Evolutionary conservation across 192 early-diverging fungal genomes (phyloP), one percentile per base, ranked within the genome.

Genomic region (Geranomyces michiganensis): DNA sequence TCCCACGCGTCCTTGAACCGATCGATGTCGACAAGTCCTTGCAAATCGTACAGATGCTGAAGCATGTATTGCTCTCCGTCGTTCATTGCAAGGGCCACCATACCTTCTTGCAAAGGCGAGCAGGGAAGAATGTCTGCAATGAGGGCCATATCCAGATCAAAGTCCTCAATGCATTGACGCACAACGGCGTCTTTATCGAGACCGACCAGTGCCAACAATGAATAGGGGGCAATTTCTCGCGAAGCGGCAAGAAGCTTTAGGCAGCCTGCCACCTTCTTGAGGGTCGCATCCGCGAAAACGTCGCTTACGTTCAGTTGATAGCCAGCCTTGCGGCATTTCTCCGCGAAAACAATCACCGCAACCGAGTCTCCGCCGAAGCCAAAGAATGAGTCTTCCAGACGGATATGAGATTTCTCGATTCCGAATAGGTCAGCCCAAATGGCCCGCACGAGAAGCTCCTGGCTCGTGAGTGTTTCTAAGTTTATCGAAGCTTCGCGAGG

Each of bases 301-400:
- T n/a, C n/a, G n/a, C n/a, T n/a, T n/a, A n/a, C n/a, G n/a, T n/a
- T n/a, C n/a, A n/a, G n/a, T n/a, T n/a, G n/a, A n/a, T n/a, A n/a
- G n/a, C n/a, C n/a, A n/a, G n/a, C n/a, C n/a, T n/a, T n/a, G n/a
- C n/a, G n/a, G n/a, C n/a, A n/a, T n/a, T n/a, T n/a, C n/a, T n/a
- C n/a, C n/a, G n/a, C n/a, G n/a, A n/a, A n/a, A n/a, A n/a, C n/a
- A n/a, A n/a, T n/a, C n/a, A n/a, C n/a, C n/a, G n/a, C n/a, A n/a
- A 82, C 59, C 13, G 78, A 81, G 65, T 82, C 71, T 10, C 78
- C 78, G 32, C 81, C 81, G 1, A 81, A 62, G 21, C 78, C 76
- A 56, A 82, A 81, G 67, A 82, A 82, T n/a, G 69, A 62, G 26
- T 14, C 48, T 31, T 69, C 53, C 22, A 59, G 56, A 14, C 21